These are phyloP conservation scores for Trametes cingulata DNA, from an alignment of 768 basidiomycete genomes.

Conservation along the genomic window DNA sequence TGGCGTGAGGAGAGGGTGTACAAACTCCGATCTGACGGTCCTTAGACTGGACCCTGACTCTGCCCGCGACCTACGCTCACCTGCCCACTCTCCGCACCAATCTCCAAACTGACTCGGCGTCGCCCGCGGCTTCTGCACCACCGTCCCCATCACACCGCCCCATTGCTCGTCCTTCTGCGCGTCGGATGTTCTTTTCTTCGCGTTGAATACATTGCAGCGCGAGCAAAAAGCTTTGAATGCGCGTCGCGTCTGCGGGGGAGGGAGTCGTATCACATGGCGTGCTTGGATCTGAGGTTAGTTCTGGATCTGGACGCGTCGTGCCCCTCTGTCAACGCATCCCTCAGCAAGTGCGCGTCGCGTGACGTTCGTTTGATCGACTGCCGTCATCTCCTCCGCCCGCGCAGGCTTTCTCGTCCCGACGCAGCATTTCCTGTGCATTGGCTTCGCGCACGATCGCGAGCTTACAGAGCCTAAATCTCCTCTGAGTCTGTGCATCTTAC, in stretches of 20 bases:
- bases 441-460: background rate
- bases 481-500: too few relatives aligned
- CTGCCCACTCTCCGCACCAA: background rate
- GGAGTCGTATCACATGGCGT: background rate
- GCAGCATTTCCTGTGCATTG: too few relatives aligned
- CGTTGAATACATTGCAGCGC: too few relatives aligned
- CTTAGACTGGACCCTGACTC: constrained; percentile 3
- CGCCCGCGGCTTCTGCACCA: constrained; percentile 10
- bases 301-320: background rate
- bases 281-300: background rate
- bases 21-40: constrained; percentile 22
- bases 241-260: background rate
- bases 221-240: too few relatives aligned
- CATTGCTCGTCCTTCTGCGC: background rate
- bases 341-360: constrained; percentile 4
- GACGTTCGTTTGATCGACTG: constrained; percentile 6
- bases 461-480: too few relatives aligned
- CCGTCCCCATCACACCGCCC: background rate
- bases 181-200: background rate
- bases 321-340: background rate
- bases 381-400: background rate
- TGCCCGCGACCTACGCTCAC: too few relatives aligned
- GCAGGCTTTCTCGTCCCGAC: too few relatives aligned
- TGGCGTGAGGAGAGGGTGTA: constrained; percentile 1
- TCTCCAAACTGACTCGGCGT: constrained; percentile 13